A percentile compares a stretch with the other conserved stretches of the same genome.
These are phyloP conservation scores for Aspergillus haitiensis DNA, from an alignment of 495 filamentous ascomycete species.

Conservation along the genomic window DNA sequence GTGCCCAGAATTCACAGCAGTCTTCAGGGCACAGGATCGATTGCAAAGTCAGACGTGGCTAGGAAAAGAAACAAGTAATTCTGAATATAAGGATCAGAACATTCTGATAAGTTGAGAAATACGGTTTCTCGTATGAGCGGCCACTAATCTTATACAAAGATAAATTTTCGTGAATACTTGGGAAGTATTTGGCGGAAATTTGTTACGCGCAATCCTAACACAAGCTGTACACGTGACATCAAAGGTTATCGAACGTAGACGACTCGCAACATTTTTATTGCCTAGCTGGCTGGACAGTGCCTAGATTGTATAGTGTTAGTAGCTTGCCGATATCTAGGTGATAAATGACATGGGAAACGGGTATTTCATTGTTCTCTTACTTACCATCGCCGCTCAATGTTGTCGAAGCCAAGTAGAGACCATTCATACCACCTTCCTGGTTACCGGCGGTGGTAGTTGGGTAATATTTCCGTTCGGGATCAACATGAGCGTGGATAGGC, in stretches of 20 bases:
- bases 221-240: conserved; percentile 7
- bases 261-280: conserved; percentile 33
- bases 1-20: conserved; percentile 11
- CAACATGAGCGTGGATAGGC: conserved; percentile 47
- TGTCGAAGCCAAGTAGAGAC: conserved; percentile 49
- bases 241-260: conserved; percentile 9
- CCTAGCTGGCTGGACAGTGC: conserved; percentile 47
- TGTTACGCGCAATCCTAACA: not conserved
- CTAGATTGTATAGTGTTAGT: conserved; percentile 22
- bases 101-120: too few species aligned
- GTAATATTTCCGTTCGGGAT: conserved; percentile 49
- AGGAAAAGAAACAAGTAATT: too few species aligned
- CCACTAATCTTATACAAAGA: not conserved
- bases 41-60: not conserved
- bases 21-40: not conserved
- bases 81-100: too few species aligned
- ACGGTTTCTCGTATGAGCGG: too few species aligned
- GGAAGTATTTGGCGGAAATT: not conserved
- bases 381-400: conserved; percentile 50
- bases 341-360: not conserved
- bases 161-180: not conserved
- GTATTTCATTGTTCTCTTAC: conserved; percentile 14
- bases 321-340: not conserved
- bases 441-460: conserved; percentile 44
- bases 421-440: conserved; percentile 48